A percentile compares a stretch with the other conserved stretches of the same genome.
These are phyloP conservation scores for Babesia bovis DNA, from an alignment of 169 alveolate genomes.

Conservation along the genomic window DNA sequence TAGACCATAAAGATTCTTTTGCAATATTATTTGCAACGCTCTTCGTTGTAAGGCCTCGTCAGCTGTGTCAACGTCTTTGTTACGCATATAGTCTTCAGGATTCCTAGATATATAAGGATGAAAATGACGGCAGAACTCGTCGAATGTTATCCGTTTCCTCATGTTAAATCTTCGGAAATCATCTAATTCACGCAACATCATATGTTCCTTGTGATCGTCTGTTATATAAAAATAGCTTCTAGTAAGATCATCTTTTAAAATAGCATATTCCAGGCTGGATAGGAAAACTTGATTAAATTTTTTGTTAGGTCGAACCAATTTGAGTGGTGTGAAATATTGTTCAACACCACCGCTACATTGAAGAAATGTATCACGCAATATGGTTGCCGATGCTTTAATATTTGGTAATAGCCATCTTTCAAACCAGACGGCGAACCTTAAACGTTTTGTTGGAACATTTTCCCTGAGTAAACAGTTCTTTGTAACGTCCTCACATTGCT, in stretches of 20 bases:
- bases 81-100: constrained; percentile 23
- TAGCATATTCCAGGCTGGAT: constrained; percentile 36
- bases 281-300: constrained; percentile 13
- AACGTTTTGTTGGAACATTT: neutral
- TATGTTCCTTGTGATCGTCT: constrained; percentile 39
- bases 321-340: constrained; percentile 17
- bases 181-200: constrained; percentile 36
- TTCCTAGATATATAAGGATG: constrained; percentile 8
- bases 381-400: neutral
- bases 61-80: neutral
- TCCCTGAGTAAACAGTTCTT: neutral
- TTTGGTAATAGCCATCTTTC: constrained; percentile 20
- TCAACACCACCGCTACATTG: constrained; percentile 12
- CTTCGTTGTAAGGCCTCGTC: constrained; percentile 24
- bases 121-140: constrained; percentile 31
- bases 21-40: constrained; percentile 12
- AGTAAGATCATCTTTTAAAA: constrained; percentile 31
- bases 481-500: neutral
- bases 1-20: constrained; percentile 27
- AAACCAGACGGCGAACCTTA: neutral
- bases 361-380: neutral
- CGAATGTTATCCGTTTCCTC: constrained; percentile 17
- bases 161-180: constrained; percentile 24
- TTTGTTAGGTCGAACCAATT: neutral
- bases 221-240: constrained; percentile 24